Percentiles rank a stretch among this genome's conserved stretches.
These are phyloP conservation scores for Gnomoniopsis sp. DNA, from an alignment of 2,329 filamentous ascomycete genomes.

Conservation along the genomic window DNA sequence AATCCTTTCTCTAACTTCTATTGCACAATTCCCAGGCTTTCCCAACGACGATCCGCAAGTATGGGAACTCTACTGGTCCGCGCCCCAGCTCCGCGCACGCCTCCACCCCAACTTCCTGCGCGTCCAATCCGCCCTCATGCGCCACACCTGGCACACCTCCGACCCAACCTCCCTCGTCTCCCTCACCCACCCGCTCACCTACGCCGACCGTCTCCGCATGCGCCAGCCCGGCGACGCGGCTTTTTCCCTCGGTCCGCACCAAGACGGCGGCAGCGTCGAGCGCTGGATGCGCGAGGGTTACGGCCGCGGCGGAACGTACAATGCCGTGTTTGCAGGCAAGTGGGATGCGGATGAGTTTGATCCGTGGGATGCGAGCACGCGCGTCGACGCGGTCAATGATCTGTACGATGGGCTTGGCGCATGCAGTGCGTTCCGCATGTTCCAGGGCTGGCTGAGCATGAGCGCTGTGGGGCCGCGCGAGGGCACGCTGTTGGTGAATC, in stretches of 20 bases:
- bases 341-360: slow-evolving; percentile 72
- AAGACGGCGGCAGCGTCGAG: slow-evolving; percentile 72
- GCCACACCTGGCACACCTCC: slow-evolving; percentile 10
- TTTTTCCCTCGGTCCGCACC: slow-evolving; percentile 70
- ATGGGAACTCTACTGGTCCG: slow-evolving; percentile 74
- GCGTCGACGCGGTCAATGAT: slow-evolving; percentile 67
- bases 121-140: slow-evolving; percentile 60
- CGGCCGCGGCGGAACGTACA: slow-evolving; percentile 65
- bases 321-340: slow-evolving; percentile 65
- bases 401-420: slow-evolving; percentile 78
- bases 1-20: no score
- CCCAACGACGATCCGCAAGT: slow-evolving; percentile 65
- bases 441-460: slow-evolving; percentile 86
- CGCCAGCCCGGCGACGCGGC: slow-evolving; percentile 66
- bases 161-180: slow-evolving; percentile 38
- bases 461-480: slow-evolving; percentile 68
- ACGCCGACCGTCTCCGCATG: slow-evolving; percentile 71
- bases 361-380: slow-evolving; percentile 71
- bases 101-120: slow-evolving; percentile 60
- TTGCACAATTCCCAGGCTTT: slow-evolving; percentile 46
- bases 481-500: slow-evolving; percentile 80
- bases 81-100: slow-evolving; percentile 65
- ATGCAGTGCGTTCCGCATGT: slow-evolving; percentile 82
- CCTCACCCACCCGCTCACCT: slow-evolving; percentile 55
- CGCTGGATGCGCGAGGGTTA: slow-evolving; percentile 72